Percentiles rank a stretch among this genome's conserved stretches.
phyloP scores from a whole-genome alignment of 1,139 yeast genomes.

The Hemisphaericaspora subhashii region DNA sequence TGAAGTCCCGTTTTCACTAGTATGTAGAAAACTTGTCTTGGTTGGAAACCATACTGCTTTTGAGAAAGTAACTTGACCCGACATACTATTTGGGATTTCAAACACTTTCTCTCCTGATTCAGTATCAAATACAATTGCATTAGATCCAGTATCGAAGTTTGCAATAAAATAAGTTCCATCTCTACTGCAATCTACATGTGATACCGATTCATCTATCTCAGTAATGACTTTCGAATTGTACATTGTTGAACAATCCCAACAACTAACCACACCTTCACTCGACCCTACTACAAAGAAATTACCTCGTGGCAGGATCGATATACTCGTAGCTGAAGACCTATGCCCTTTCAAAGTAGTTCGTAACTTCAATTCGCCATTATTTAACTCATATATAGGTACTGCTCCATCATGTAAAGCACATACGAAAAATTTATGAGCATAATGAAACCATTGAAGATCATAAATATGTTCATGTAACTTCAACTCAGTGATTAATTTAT shows the following conservation, averaged over 20 bases:
- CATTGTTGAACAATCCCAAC: conserved; percentile 56
- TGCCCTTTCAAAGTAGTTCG: conserved; percentile 45
- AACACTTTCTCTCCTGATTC: conserved; percentile 29
- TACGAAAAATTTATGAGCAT: conserved; percentile 28
- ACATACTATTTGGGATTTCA: conserved; percentile 37
- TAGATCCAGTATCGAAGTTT: conserved; percentile 43
- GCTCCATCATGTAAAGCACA: conserved; percentile 44
- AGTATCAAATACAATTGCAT: conserved; percentile 40
- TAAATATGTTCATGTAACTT: conserved; percentile 30
- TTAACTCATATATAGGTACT: conserved; percentile 26
- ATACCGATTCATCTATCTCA: conserved; percentile 51
- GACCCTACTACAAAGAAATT: conserved; percentile 57
- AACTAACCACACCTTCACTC: conserved; percentile 67
- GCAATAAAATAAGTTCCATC: conserved; percentile 49
- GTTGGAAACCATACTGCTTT: conserved; percentile 44
- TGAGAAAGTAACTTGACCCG: conserved; percentile 37
- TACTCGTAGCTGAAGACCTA: conserved; percentile 50
- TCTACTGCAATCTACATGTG: conserved; percentile 41
- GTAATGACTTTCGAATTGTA: conserved; percentile 44
- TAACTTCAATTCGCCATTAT: conserved; percentile 21
- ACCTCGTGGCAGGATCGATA: conserved; percentile 62
- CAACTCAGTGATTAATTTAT: conserved; percentile 26
- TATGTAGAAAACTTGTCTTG: conserved; percentile 33
- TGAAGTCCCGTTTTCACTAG: conserved; percentile 36
- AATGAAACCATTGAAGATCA: conserved; percentile 40